phyloP scores from a whole-genome alignment of 2,329 filamentous ascomycete species.

The Endothia cerciana region DNA sequence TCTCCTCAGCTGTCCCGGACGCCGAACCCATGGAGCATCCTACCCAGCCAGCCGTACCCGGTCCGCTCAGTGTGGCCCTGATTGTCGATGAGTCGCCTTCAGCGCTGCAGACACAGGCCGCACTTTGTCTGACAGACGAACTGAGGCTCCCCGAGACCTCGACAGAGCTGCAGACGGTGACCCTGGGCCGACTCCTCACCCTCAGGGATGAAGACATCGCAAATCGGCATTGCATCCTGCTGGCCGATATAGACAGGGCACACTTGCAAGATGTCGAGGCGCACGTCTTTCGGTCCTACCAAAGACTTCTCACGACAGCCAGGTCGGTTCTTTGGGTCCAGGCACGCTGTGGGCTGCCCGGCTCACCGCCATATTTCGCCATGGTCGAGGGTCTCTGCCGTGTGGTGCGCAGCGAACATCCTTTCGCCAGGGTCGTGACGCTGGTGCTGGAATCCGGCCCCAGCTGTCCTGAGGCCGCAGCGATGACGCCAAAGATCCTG shows the following conservation, averaged over 20 bases:
- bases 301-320: not conserved
- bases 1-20: not conserved
- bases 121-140: too few relatives aligned
- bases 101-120: not conserved
- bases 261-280: not conserved
- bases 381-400: slow-evolving; percentile 13
- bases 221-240: slow-evolving; percentile 4
- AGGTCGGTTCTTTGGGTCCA: slow-evolving; percentile 6
- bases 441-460: not conserved
- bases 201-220: not conserved
- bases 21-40: not conserved
- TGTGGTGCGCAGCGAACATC: slow-evolving; percentile 1
- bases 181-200: not conserved
- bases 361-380: not conserved
- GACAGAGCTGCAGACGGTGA: not conserved
- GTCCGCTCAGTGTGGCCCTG: not conserved
- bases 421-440: slow-evolving; percentile 1
- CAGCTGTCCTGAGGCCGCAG: not conserved
- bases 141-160: not conserved
- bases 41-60: not conserved
- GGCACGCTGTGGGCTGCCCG: not conserved
- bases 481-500: not conserved
- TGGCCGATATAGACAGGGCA: not conserved
- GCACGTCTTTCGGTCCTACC: not conserved
- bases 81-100: not conserved